phyloP scores from a whole-genome alignment of 2,329 filamentous ascomycete genomes.

The Fusarium sambucinum region DNA sequence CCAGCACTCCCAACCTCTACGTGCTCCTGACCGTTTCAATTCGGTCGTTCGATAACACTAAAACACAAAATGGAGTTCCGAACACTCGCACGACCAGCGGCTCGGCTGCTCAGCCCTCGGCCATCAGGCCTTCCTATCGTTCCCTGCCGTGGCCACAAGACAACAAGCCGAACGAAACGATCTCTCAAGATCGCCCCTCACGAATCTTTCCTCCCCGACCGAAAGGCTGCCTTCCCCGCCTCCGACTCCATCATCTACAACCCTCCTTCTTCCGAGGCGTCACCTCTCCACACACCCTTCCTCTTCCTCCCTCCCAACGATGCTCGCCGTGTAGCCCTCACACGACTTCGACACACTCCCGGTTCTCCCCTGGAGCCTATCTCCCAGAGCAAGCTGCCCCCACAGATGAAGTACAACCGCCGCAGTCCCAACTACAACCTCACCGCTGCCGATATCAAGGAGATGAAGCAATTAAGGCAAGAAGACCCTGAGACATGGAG shows the following conservation, averaged over 20 bases:
- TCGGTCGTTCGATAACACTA: slow-evolving; percentile 19
- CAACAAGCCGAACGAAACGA: slow-evolving; percentile 66
- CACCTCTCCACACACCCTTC: slow-evolving; percentile 74
- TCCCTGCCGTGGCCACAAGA: slow-evolving; percentile 61
- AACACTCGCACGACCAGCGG: slow-evolving; percentile 52
- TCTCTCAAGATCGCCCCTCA: slow-evolving; percentile 71
- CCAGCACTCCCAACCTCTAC: not conserved
- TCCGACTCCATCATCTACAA: slow-evolving; percentile 66
- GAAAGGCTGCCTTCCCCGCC: slow-evolving; percentile 48
- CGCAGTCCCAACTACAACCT: slow-evolving; percentile 64
- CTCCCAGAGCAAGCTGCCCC: slow-evolving; percentile 50
- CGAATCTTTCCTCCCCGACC: slow-evolving; percentile 66
- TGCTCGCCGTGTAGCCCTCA: slow-evolving; percentile 64
- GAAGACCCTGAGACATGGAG: slow-evolving; percentile 68
- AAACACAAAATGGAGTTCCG: slow-evolving; percentile 53
- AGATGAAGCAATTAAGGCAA: slow-evolving; percentile 68
- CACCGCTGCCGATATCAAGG: slow-evolving; percentile 65
- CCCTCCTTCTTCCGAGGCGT: slow-evolving; percentile 65
- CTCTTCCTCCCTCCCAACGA: slow-evolving; percentile 72
- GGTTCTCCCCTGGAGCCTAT: slow-evolving; percentile 39
- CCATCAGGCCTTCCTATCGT: slow-evolving; percentile 43
- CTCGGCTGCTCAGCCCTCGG: slow-evolving; percentile 50
- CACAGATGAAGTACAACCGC: slow-evolving; percentile 51
- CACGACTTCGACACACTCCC: slow-evolving; percentile 57
- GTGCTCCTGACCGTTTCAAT: not conserved